These are phyloP conservation scores for Neurospora sp. DNA, from an alignment of 495 filamentous ascomycete genomes.

Conservation along the genomic window DNA sequence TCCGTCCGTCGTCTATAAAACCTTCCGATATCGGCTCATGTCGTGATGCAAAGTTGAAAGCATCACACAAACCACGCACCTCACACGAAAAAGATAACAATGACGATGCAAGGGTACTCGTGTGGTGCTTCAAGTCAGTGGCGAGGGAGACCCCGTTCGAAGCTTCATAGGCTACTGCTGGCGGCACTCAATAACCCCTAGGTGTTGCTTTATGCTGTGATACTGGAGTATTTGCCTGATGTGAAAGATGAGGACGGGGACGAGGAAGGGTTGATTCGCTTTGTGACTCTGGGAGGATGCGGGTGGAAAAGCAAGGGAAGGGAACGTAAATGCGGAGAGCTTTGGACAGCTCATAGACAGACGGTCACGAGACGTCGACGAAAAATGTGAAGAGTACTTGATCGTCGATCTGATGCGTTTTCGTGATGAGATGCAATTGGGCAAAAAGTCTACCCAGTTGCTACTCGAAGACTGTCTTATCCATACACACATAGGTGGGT, in stretches of 20 bases:
- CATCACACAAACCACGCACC: neutral
- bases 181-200: neutral
- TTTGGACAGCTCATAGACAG: neutral
- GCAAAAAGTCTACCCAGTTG: neutral
- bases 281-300: neutral
- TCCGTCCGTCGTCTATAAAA: neutral
- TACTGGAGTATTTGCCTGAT: neutral
- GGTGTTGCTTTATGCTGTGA: neutral
- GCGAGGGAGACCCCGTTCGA: neutral
- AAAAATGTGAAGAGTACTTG: neutral
- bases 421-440: neutral
- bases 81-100: neutral
- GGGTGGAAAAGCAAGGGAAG: neutral
- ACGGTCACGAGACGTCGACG: neutral
- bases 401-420: neutral
- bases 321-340: neutral
- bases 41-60: neutral
- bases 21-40: neutral
- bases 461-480: neutral
- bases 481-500: too few species aligned
- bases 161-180: neutral
- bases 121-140: neutral
- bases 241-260: neutral
- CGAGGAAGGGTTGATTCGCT: neutral
- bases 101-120: neutral